Evolutionary conservation across 2,329 filamentous ascomycete genomes (phyloP), one percentile per base, ranked within the genome.

Genomic region (Cladosporium sp.): DNA sequence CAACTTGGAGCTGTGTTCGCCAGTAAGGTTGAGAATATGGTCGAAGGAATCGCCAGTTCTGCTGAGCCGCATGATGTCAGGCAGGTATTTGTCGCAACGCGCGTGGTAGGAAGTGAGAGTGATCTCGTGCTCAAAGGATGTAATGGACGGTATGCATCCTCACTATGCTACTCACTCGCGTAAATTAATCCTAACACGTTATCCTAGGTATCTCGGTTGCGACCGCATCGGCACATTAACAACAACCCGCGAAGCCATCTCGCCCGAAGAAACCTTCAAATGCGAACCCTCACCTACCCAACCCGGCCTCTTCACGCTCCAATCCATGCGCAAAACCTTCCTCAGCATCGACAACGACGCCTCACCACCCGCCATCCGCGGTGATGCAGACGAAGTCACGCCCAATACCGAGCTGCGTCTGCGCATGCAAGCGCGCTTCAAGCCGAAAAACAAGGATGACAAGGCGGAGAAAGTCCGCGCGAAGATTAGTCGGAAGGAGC

Each of bases 31-130:
- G 89, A 95, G 73, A 96, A 97, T 65, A 84, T 95, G 30, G 79
- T 95, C 53, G 91, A 96, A 51, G 83, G 77, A 20, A 86, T 95
- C 64, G 80, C 88, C 3, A 68, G 78, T n/a, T 95, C 83, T 4
- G 89, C 92, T 7, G 93, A 98, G 71, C 93, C 93, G 43, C 91
- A 96, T 68, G 91, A 97, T 67, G 91, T 97, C 53, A 78, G 92
- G 53, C 91, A 96, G 72, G 93, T 98, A 13, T 98, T 92, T 88
- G 82, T 97, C 57, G 89, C 88, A 53, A 95, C 86, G 59, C 80
- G 79, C 57, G 84, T 96, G 11, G 80, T 85, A 0, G 92, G 92
- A 3, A 92, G 86, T 1, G 88, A 94, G 56, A 78, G 79, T 29
- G 59, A 56, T 3, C 85, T 88, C 59, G 86, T 86, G 51, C 87